Percentiles rank a stretch among this genome's conserved stretches.
Evolutionary conservation across 305 asterid species (phyloP).

Genomic region (Rubia balearica): DNA sequence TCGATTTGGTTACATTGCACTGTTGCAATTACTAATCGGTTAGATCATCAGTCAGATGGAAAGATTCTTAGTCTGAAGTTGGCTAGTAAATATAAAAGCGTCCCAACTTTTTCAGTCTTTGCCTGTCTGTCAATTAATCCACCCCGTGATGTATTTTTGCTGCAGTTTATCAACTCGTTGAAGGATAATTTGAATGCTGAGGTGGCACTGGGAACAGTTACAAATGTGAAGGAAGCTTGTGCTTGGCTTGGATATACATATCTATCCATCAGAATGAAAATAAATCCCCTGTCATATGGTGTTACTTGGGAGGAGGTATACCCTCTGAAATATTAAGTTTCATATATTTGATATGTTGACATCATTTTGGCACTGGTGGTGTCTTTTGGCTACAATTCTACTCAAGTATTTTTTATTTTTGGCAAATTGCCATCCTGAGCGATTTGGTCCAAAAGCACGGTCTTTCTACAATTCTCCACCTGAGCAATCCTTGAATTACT

Average conservation of each 20-base stretch:
- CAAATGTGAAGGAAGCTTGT: conserved; percentile 99
- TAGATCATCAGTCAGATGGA: not conserved
- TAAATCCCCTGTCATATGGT: conserved; percentile 84
- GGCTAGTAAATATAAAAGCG: not conserved
- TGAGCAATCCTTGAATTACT: not conserved
- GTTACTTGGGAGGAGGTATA: conserved; percentile 99
- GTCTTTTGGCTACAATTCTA: not conserved
- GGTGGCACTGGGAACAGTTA: conserved; percentile 97
- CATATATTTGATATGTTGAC: conserved; percentile 14
- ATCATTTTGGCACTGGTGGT: not conserved
- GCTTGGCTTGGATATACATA: conserved; percentile 99
- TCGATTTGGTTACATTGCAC: not conserved
- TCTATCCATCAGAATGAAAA: conserved; percentile 95
- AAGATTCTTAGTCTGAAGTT: not conserved
- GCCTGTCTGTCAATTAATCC: not conserved
- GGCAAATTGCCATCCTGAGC: not conserved
- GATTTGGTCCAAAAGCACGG: conserved; percentile 2
- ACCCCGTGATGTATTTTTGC: conserved; percentile 13
- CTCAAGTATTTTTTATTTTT: not conserved
- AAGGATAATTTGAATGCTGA: conserved; percentile 96
- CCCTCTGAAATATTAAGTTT: conserved; percentile 2
- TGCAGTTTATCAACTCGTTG: conserved; percentile 90
- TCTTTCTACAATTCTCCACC: not conserved
- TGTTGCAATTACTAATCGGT: too few species aligned
- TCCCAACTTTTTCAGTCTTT: not conserved